phyloP scores from a whole-genome alignment of 495 filamentous ascomycete genomes.

The Hypoxylon trugodes region DNA sequence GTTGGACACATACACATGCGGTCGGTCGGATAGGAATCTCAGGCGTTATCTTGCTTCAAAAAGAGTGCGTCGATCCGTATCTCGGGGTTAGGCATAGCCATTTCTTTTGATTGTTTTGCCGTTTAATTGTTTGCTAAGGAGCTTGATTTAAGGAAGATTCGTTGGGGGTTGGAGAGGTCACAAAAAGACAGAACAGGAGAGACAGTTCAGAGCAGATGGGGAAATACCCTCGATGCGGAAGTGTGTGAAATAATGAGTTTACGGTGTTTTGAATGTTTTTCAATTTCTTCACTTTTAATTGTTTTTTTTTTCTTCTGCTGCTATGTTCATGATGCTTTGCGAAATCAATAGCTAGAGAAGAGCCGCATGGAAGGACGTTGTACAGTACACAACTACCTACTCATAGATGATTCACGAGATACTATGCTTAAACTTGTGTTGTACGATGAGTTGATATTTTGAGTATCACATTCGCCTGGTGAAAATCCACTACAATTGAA shows the following conservation, averaged over 20 bases:
- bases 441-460: not conserved
- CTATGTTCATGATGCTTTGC: not conserved
- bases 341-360: not conserved
- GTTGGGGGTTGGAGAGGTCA: not conserved
- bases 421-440: too few relatives aligned
- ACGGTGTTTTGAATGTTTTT: not conserved
- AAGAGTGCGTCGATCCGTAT: not conserved
- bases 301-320: not conserved
- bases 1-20: too few relatives aligned
- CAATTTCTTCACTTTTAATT: not conserved
- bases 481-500: too few relatives aligned
- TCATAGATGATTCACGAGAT: slow-evolving; percentile 19
- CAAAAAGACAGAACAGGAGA: too few relatives aligned
- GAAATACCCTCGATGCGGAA: slow-evolving; percentile 18
- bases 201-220: not conserved
- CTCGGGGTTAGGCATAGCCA: slow-evolving; percentile 3
- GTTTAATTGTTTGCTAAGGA: not conserved
- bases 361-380: not conserved
- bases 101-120: not conserved
- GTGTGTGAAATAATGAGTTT: not conserved
- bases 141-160: not conserved
- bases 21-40: not conserved
- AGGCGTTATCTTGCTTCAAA: slow-evolving; percentile 11
- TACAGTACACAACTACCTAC: not conserved
- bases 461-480: too few relatives aligned